These are phyloP conservation scores for Ophiostoma triangulosporum DNA, from an alignment of 2,329 filamentous ascomycete genomes.

Conservation along the genomic window DNA sequence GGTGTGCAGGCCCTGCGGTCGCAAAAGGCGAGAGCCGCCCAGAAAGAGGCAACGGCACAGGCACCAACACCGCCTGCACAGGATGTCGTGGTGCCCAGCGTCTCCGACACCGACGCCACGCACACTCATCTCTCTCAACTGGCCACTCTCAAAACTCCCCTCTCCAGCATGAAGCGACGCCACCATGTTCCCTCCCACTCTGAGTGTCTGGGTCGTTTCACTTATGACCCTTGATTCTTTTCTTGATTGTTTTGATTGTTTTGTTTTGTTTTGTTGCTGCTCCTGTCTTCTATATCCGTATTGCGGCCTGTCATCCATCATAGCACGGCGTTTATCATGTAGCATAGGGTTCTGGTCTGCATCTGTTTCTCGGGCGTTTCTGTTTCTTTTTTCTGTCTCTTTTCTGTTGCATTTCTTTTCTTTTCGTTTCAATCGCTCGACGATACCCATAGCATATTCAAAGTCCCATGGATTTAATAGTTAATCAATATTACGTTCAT, in stretches of 20 bases:
- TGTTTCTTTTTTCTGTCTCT: neutral
- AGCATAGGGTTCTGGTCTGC: neutral
- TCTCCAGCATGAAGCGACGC: slow-evolving; percentile 1
- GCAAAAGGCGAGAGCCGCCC: neutral
- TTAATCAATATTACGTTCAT: neutral
- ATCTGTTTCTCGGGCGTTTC: neutral
- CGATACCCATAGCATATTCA: neutral
- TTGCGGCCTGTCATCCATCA: neutral
- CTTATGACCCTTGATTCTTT: neutral
- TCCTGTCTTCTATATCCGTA: neutral
- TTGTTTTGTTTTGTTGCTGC: neutral
- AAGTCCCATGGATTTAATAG: neutral
- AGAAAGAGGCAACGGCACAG: neutral
- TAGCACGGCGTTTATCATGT: neutral
- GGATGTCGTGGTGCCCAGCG: neutral
- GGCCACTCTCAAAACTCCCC: neutral
- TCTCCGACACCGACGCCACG: neutral
- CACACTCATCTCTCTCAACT: neutral
- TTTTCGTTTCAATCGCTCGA: neutral
- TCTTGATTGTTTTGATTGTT: neutral
- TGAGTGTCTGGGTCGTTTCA: slow-evolving; percentile 2
- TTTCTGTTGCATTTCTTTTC: neutral
- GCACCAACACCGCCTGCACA: neutral
- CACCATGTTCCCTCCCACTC: slow-evolving; percentile 7
- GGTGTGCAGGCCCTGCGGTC: slow-evolving; percentile 18